phyloP scores from a whole-genome alignment of 1,139 yeast genomes.

The Debaryomycetaceae sp. region DNA sequence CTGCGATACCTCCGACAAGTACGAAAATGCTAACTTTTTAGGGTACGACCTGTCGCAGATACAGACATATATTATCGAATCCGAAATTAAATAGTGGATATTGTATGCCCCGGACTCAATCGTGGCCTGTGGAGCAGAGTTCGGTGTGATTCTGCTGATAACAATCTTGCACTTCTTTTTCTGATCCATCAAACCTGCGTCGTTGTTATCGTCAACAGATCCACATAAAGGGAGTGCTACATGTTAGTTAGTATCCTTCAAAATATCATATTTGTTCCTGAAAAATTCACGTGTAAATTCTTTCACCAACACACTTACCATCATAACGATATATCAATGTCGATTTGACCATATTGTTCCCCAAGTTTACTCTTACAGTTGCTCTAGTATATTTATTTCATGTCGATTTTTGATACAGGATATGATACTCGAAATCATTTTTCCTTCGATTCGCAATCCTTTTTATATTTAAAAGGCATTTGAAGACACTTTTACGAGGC shows the following conservation, averaged over 20 bases:
- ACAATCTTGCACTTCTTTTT: slow-evolving; percentile 82
- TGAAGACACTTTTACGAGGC: no score
- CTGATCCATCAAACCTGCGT: slow-evolving; percentile 59
- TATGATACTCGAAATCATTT: neutral
- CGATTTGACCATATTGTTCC: slow-evolving; percentile 56
- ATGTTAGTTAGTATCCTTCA: slow-evolving; percentile 2
- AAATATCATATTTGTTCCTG: neutral
- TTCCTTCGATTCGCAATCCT: neutral
- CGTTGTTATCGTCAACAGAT: slow-evolving; percentile 81
- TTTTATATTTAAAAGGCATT: no score
- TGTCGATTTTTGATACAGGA: neutral
- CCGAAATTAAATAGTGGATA: slow-evolving; percentile 68
- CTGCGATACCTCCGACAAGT: slow-evolving; percentile 72
- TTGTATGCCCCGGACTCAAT: slow-evolving; percentile 73
- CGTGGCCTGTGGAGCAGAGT: slow-evolving; percentile 83
- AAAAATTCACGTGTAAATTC: neutral
- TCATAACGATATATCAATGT: slow-evolving; percentile 70
- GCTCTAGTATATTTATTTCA: neutral
- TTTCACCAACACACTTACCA: slow-evolving; percentile 43
- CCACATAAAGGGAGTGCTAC: slow-evolving; percentile 84
- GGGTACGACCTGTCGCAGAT: slow-evolving; percentile 81
- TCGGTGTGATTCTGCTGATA: slow-evolving; percentile 70
- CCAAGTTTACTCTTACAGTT: neutral
- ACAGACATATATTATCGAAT: slow-evolving; percentile 69
- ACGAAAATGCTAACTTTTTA: slow-evolving; percentile 83